Base-by-base conservation (phyloP, 257 asterid species). In the Linderniella brevidens region DNA sequence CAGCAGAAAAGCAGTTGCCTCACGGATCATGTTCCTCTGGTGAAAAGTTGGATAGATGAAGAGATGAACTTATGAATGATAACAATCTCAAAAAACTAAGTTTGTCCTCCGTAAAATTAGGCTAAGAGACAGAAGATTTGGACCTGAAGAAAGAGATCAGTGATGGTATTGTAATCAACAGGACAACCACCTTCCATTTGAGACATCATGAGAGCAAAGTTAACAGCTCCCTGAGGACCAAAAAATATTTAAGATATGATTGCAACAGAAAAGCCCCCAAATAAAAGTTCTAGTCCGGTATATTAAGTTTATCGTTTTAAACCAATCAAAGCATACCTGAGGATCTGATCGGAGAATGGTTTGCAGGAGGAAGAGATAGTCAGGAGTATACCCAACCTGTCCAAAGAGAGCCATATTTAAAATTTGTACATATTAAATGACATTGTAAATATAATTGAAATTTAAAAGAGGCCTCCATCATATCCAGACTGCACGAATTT, bases 131-230 rank as follows among this genome's bases (percentile, higher is more conserved):
- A n/a, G n/a, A n/a, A n/a, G n/a, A 49, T 40, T 13, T 60, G 62
- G 20, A 85, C 99, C 96, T 90, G 99, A 58, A 90, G 96, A 67
- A 90, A 90, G 56, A 90, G 92, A 75, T 90, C 99, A 0, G 96
- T 86, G 53, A 90, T 90, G 50, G 99, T 90, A 64, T 90, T 90
- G 81, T 81, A 90, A 68, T 90, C 99, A 63, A 90, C 75, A 6
- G 99, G 99, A 50, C 99, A 90, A 13, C 99, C 96, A 54, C 99
- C 96, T 66, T 90, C 99, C 99, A 90, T 90, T 79, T 90, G 99
- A 54, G 99, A 90, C 99, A 90, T 85, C 99, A 90, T 90, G 50
- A 86, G 93, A 42, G 99, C 86, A 75, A 90, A 90, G 67, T 90
- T 90, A 57, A 90, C 99, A 58, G 99, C 99, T 66, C 99, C 99